Evolutionary conservation across 805 yeast species (phyloP).

Genomic region (Candida railenensis): DNA sequence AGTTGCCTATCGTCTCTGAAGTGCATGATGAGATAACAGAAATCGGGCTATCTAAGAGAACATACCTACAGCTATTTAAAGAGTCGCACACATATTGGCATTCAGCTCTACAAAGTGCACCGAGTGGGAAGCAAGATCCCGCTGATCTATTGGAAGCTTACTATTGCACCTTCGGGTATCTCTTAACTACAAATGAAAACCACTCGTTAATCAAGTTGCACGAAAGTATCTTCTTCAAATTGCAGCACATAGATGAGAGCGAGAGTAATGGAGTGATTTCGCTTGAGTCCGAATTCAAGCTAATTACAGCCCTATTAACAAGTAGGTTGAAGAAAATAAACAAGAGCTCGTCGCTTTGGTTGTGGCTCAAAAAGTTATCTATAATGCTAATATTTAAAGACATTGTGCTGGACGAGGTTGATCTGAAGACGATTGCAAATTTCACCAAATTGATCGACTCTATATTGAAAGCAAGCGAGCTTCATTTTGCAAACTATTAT

Average conservation of each 20-base stretch:
- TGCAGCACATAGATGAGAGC: slow-evolving; percentile 9
- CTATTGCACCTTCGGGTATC: slow-evolving; percentile 30
- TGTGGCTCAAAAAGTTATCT: slow-evolving; percentile 26
- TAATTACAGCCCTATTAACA: slow-evolving; percentile 29
- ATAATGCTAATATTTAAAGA: slow-evolving; percentile 12
- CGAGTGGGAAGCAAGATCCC: too few species aligned
- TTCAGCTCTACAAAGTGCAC: too few species aligned
- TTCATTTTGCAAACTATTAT: slow-evolving; percentile 41
- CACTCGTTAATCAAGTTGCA: slow-evolving; percentile 30
- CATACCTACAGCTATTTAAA: slow-evolving; percentile 29
- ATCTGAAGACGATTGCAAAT: not conserved
- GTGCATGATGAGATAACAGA: slow-evolving; percentile 18
- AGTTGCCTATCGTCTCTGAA: not conserved
- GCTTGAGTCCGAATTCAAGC: slow-evolving; percentile 22
- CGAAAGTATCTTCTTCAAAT: slow-evolving; percentile 18
- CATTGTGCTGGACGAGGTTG: not conserved
- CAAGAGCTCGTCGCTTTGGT: slow-evolving; percentile 41
- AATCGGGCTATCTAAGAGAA: slow-evolving; percentile 30
- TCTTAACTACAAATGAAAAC: slow-evolving; percentile 40
- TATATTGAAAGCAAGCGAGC: slow-evolving; percentile 25
- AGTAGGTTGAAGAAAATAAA: slow-evolving; percentile 32
- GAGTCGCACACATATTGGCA: slow-evolving; percentile 33
- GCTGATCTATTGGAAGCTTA: slow-evolving; percentile 17
- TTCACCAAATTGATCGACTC: slow-evolving; percentile 11
- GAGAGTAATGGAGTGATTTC: not conserved